Evolutionary conservation across 176 grass and related monocot genomes (phyloP).

Genomic region (Stipa capillata): DNA sequence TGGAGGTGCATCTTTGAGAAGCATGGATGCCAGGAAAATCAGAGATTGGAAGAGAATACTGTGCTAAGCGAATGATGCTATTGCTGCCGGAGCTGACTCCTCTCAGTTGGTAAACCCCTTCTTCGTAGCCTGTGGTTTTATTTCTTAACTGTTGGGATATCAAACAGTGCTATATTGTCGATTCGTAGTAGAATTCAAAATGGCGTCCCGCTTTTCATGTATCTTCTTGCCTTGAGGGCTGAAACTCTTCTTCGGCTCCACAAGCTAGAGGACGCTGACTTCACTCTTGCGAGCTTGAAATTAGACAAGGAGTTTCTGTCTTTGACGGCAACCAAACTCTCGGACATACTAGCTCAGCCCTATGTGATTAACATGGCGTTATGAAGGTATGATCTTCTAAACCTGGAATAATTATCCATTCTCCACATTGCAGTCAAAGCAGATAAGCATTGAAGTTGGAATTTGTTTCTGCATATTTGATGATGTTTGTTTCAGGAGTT

Average conservation of each 20-base stretch:
- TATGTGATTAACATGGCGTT: slow-evolving; percentile 80
- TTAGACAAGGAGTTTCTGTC: slow-evolving; percentile 33
- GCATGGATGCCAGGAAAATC: slow-evolving; percentile 51
- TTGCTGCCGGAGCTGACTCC: too few relatives aligned
- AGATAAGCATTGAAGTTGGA: not conserved
- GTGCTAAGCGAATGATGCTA: slow-evolving; percentile 68
- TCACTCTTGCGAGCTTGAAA: slow-evolving; percentile 42
- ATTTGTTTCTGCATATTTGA: slow-evolving; percentile 65
- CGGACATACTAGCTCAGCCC: slow-evolving; percentile 49
- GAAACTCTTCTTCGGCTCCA: slow-evolving; percentile 74
- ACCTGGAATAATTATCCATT: not conserved
- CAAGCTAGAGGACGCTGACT: slow-evolving; percentile 65
- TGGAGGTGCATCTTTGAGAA: slow-evolving; percentile 49
- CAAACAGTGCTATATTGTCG: not conserved
- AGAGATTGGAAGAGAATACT: slow-evolving; percentile 73
- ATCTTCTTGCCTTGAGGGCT: slow-evolving; percentile 72
- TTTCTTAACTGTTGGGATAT: not conserved
- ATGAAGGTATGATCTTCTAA: slow-evolving; percentile 47
- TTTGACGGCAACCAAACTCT: slow-evolving; percentile 27
- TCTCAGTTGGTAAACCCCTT: too few relatives aligned
- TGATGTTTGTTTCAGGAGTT: slow-evolving; percentile 43
- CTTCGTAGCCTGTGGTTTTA: not conserved
- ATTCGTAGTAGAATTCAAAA: slow-evolving; percentile 4
- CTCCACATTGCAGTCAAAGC: not conserved
- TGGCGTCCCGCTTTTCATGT: not conserved